Conservation (phyloP, 2,329 filamentous ascomycete genomes). For the Ambrosiella beaveri region DNA sequence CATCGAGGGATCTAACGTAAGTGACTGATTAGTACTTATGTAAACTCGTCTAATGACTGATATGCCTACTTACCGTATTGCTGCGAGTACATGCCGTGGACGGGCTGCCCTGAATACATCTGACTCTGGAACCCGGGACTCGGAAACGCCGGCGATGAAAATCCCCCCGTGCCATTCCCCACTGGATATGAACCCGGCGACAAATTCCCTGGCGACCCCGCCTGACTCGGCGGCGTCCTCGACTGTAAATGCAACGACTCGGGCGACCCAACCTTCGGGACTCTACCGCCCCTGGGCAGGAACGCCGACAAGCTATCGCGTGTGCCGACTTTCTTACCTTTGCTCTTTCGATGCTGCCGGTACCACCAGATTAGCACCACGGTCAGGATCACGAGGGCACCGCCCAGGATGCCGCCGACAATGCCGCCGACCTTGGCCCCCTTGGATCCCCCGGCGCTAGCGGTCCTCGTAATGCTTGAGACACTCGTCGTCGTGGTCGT, state of each 20-base stretch:
- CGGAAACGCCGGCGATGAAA: neutral
- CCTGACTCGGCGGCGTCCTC: neutral
- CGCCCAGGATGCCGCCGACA: slow-evolving; percentile 12
- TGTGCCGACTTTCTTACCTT: neutral
- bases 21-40: too few species aligned
- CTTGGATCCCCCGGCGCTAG: neutral
- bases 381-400: neutral
- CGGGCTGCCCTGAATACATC: neutral
- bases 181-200: neutral
- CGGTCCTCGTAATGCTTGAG: too few species aligned
- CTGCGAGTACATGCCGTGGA: too few species aligned
- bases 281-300: neutral
- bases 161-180: neutral
- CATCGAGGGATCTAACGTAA: neutral
- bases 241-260: neutral
- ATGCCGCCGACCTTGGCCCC: slow-evolving; percentile 15
- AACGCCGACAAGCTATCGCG: neutral
- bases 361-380: neutral
- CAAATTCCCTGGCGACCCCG: neutral
- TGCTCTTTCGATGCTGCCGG: neutral
- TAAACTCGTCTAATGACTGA: too few species aligned
- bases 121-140: neutral
- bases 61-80: too few species aligned
- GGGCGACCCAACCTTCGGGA: neutral
- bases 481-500: neutral